phyloP scores from a whole-genome alignment of 352 stramenopile species.

The Peronospora destructor region DNA sequence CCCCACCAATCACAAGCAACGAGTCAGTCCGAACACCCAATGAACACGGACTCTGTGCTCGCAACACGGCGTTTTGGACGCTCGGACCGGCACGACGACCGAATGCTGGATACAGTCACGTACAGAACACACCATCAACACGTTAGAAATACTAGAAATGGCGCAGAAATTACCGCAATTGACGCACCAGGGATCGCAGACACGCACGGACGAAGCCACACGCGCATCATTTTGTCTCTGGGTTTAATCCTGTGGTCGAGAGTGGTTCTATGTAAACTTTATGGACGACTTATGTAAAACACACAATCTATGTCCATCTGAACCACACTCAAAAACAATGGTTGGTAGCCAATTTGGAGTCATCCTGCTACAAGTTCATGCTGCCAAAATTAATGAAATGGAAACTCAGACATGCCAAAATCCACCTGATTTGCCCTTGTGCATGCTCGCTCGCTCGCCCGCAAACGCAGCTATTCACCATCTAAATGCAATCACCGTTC shows the following conservation, averaged over 20 bases:
- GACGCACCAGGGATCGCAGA: slow-evolving; percentile 42
- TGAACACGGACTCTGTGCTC: slow-evolving; percentile 16
- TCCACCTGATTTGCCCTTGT: slow-evolving; percentile 18
- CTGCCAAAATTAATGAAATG: slow-evolving; percentile 9
- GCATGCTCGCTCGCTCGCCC: background rate
- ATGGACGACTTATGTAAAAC: background rate
- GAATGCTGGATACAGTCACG: slow-evolving; percentile 6
- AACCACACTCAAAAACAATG: slow-evolving; percentile 1
- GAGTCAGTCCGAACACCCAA: slow-evolving; percentile 8
- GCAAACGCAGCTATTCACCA: slow-evolving; percentile 18
- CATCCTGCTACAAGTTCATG: background rate
- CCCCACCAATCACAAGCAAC: slow-evolving; percentile 7
- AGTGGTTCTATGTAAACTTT: slow-evolving; percentile 6
- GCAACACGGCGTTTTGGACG: slow-evolving; percentile 14
- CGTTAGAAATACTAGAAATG: background rate
- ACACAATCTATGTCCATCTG: background rate
- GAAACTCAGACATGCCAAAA: slow-evolving; percentile 4
- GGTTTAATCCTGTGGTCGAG: slow-evolving; percentile 23
- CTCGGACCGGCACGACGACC: slow-evolving; percentile 12
- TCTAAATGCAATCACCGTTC: slow-evolving; percentile 35
- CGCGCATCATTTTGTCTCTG: slow-evolving; percentile 50
- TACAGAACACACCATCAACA: too few species aligned
- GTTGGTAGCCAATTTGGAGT: slow-evolving; percentile 10
- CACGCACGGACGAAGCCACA: slow-evolving; percentile 52
- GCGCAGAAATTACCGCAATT: background rate